phyloP scores from a whole-genome alignment of 1,284 basidiomycete species.

The Ustilago trichophora region DNA sequence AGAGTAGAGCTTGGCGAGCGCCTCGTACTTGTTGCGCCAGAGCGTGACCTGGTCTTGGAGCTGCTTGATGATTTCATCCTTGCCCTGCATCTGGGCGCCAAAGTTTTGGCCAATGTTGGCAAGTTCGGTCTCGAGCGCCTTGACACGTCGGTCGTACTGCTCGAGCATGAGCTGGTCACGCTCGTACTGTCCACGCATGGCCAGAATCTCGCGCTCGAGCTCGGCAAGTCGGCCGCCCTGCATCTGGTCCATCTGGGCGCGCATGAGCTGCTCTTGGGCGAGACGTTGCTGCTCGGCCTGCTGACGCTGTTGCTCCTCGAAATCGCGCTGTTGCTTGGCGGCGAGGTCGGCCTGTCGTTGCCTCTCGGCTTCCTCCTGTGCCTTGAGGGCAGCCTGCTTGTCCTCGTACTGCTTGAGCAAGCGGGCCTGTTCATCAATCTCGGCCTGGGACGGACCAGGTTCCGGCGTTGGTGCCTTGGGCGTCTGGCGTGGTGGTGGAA shows the following conservation, averaged over 20 bases:
- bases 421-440: slow-evolving; percentile 90
- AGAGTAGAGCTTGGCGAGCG: slow-evolving; percentile 96
- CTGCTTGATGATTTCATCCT: slow-evolving; percentile 94
- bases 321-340: slow-evolving; percentile 84
- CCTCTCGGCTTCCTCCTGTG: slow-evolving; percentile 84
- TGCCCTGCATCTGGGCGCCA: slow-evolving; percentile 85
- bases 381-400: slow-evolving; percentile 83
- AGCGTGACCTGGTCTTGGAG: slow-evolving; percentile 95
- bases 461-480: slow-evolving; percentile 55
- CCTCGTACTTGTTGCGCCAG: slow-evolving; percentile 99
- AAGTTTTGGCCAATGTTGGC: slow-evolving; percentile 81
- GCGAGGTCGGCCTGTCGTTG: slow-evolving; percentile 79
- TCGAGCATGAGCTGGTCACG: slow-evolving; percentile 97
- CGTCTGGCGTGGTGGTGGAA: slow-evolving; percentile 53
- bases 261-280: slow-evolving; percentile 83
- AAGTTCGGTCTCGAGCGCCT: slow-evolving; percentile 93
- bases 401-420: slow-evolving; percentile 97
- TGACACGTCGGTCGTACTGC: slow-evolving; percentile 96
- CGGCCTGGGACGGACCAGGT: slow-evolving; percentile 68
- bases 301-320: slow-evolving; percentile 86
- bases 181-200: slow-evolving; percentile 96
- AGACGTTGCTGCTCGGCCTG: slow-evolving; percentile 87
- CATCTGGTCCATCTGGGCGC: slow-evolving; percentile 78
- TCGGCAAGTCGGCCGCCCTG: slow-evolving; percentile 73
- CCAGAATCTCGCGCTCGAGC: slow-evolving; percentile 88